Conservation (phyloP, 2,329 filamentous ascomycete genomes). For the Chrysosporium keratinophilum region DNA sequence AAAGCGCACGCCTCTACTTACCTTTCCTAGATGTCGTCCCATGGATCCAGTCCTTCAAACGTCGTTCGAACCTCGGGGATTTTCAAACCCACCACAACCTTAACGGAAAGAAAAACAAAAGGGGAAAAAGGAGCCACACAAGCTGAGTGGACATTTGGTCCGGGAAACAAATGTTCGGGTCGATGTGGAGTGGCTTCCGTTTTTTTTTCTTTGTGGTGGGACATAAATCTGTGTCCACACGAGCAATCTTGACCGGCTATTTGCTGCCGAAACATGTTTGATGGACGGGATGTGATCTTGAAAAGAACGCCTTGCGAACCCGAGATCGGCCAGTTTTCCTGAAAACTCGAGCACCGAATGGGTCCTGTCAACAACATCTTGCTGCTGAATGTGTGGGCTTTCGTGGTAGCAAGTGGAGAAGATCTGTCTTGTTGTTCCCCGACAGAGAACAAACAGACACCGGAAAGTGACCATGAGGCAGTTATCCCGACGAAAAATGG, state of each 20-base stretch:
- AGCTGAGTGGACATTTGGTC: no score
- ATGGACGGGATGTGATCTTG: not conserved
- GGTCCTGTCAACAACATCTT: not conserved
- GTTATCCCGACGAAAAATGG: not conserved
- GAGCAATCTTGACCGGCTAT: not conserved
- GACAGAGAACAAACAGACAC: no score
- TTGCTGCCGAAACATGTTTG: not conserved
- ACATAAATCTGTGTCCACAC: not conserved
- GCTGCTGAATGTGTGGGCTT: not conserved
- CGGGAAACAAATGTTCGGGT: not conserved
- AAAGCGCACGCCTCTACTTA: not conserved
- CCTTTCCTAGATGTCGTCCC: not conserved
- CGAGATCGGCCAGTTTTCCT: not conserved
- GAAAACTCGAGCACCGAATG: not conserved
- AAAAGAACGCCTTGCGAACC: not conserved
- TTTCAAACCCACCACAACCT: not conserved
- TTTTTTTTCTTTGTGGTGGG: not conserved
- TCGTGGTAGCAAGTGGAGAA: not conserved
- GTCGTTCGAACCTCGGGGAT: not conserved
- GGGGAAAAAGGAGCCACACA: not conserved
- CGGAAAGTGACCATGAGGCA: no score
- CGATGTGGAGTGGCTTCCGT: not conserved
- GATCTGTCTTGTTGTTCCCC: not conserved
- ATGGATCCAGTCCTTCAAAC: not conserved
- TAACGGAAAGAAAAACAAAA: not conserved